Base-by-base conservation (phyloP, 192 early-diverging fungal species). In the Glomus cerebriforme region DNA sequence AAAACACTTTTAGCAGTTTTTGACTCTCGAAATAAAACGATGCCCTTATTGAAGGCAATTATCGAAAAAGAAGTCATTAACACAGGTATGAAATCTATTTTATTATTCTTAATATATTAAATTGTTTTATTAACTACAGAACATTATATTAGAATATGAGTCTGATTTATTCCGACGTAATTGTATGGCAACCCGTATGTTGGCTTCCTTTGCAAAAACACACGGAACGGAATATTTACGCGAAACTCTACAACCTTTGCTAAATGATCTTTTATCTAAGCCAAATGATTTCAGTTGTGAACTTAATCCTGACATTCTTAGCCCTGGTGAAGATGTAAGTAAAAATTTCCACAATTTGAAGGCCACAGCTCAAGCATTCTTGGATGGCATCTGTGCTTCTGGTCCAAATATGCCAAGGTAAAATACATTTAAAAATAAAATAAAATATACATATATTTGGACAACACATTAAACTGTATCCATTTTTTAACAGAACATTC, bases 81-180 rank as follows among this genome's bases (percentile, higher is more conserved):
- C 70, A 98, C 97, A 1, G 90, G 93, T 88, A 87, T 85, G 49
- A 31, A n/a, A 7, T 17, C 29, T 73, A 17, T 27, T 27, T 29
- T 15, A 29, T 64, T 64, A 64, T 29, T 64, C 2, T 12, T 29
- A 27, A 22, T 60, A 60, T 22, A 24, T 22, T 2, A 2, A 1
- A 27, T 64, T 64, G 4, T 15, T 27, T 64, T 64, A 29, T 29
- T 26, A 31, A 31, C 19, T n/a, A 10, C 22, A 64, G n/a, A n/a
- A 24, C n/a, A 22, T 47, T 31, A 24, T 26, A 8, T 3, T 69
- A 78, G 77, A 68, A 68, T 85, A 84, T 63, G 92, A 95, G 27
- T 87, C 95, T 2, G 93, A 96, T 80, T 82, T 99, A 34, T 97
- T 99, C 89, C 89, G 97, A 26, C 88, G 95, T 79, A 98, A 97